Percentiles rank a stretch among this genome's conserved stretches.
Conservation (phyloP, 2,329 filamentous ascomycete species). For the Periglandula ipomoeae region DNA sequence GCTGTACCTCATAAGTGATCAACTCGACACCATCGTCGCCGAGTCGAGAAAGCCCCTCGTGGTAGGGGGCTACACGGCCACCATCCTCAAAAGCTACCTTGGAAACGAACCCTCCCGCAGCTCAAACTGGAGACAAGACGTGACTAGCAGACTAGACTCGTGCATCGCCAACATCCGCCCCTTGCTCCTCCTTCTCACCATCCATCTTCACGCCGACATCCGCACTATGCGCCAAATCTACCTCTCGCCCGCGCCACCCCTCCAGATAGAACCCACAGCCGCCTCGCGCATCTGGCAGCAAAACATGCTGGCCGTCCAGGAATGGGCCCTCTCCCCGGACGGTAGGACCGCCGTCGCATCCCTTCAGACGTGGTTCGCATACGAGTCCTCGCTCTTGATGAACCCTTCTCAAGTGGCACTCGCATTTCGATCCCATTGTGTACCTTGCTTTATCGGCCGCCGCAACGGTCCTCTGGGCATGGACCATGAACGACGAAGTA, state of each 20-base stretch:
- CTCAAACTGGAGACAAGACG: slow-evolving; percentile 14
- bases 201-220: slow-evolving; percentile 28
- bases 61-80: slow-evolving; percentile 11
- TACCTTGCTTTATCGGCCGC: slow-evolving; percentile 23
- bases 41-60: slow-evolving; percentile 11
- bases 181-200: slow-evolving; percentile 26
- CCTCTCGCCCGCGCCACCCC: slow-evolving; percentile 1
- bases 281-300: slow-evolving; percentile 13
- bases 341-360: slow-evolving; percentile 25
- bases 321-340: slow-evolving; percentile 22
- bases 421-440: slow-evolving; percentile 22
- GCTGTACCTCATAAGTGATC: slow-evolving; percentile 11
- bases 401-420: slow-evolving; percentile 1
- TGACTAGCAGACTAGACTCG: slow-evolving; percentile 19
- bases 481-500: slow-evolving; percentile 19
- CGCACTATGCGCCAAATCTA: slow-evolving; percentile 11
- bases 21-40: slow-evolving; percentile 12
- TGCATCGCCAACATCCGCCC: slow-evolving; percentile 24
- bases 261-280: slow-evolving; percentile 9
- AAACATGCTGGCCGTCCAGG: slow-evolving; percentile 13
- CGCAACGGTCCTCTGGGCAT: slow-evolving; percentile 27
- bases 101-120: slow-evolving; percentile 18
- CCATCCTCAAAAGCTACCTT: slow-evolving; percentile 19
- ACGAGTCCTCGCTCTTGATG: slow-evolving; percentile 11
- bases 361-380: slow-evolving; percentile 20